These are phyloP conservation scores for Calycina herbarum DNA, from an alignment of 2,329 filamentous ascomycete species.

Conservation along the genomic window DNA sequence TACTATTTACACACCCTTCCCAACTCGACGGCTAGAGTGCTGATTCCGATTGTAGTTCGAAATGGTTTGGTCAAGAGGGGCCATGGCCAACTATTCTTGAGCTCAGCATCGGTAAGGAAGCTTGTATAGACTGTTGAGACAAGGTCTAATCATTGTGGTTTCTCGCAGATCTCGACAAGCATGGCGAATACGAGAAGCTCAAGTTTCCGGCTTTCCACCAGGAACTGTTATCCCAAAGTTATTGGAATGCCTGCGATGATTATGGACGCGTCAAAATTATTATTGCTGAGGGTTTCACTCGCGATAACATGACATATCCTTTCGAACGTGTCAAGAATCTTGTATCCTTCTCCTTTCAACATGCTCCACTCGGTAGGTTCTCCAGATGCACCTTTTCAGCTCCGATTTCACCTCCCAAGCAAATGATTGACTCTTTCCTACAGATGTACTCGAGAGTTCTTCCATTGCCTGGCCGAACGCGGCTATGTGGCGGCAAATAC, in stretches of 20 bases:
- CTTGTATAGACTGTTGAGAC: conserved; percentile 3
- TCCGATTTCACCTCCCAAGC: neutral
- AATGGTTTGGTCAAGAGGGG: conserved; percentile 50
- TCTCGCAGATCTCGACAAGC: conserved; percentile 34
- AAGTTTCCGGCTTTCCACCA: conserved; percentile 72
- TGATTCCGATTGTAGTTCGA: conserved; percentile 36
- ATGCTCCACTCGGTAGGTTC: conserved; percentile 71
- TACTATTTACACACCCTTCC: conserved; percentile 38
- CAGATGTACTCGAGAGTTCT: conserved; percentile 71
- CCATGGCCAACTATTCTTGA: conserved; percentile 51
- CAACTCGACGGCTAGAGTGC: neutral
- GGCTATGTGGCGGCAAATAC: conserved; percentile 62
- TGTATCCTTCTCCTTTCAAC: conserved; percentile 79
- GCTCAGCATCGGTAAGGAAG: conserved; percentile 43
- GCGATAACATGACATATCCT: conserved; percentile 49
- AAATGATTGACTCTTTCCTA: conserved; percentile 4
- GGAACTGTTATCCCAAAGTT: conserved; percentile 65
- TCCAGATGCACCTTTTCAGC: neutral
- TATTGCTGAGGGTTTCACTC: conserved; percentile 70
- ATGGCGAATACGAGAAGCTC: conserved; percentile 59
- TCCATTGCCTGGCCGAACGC: conserved; percentile 80
- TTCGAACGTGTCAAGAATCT: conserved; percentile 71
- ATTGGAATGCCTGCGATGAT: conserved; percentile 71
- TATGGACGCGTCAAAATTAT: conserved; percentile 75
- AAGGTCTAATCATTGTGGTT: conserved; percentile 11